These are phyloP conservation scores for Rhizopogon sp. DNA, from an alignment of 768 basidiomycete genomes.

Conservation along the genomic window DNA sequence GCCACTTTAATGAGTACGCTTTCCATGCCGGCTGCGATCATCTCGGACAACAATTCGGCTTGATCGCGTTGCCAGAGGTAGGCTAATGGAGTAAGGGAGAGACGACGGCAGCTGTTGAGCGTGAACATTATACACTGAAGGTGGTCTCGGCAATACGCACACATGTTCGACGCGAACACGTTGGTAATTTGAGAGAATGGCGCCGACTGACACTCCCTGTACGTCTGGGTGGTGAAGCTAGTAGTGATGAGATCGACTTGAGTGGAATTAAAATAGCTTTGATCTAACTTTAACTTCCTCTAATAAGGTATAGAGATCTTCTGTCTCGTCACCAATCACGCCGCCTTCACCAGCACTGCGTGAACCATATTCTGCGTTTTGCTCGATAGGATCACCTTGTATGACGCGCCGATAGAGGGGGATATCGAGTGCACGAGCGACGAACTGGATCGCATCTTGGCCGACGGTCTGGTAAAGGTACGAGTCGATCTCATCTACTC, in stretches of 20 bases:
- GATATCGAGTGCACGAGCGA: conserved; percentile 80
- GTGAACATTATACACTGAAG: background rate
- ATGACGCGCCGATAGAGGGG: conserved; percentile 85
- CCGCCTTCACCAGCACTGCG: conserved; percentile 47
- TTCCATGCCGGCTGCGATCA: conserved; percentile 76
- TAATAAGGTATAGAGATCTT: conserved; percentile 80
- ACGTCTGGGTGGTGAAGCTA: conserved; percentile 77
- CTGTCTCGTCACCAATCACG: conserved; percentile 86
- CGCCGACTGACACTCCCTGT: conserved; percentile 87
- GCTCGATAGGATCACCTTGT: conserved; percentile 72
- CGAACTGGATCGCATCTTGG: conserved; percentile 84
- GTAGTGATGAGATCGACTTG: background rate
- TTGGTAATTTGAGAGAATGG: conserved; percentile 97
- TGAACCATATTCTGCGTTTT: conserved; percentile 82
- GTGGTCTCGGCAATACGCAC: conserved; percentile 36
- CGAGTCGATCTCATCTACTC: conserved; percentile 92
- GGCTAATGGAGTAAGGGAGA: conserved; percentile 73
- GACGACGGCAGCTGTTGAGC: conserved; percentile 63
- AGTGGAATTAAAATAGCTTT: background rate
- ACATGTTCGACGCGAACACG: conserved; percentile 97
- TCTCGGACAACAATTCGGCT: conserved; percentile 76
- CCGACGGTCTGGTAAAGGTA: conserved; percentile 99
- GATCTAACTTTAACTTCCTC: conserved; percentile 66
- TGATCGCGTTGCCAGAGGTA: conserved; percentile 97
- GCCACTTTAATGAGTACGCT: conserved; percentile 93